Conservation (phyloP, 192 early-diverging fungal genomes). For the Coemansia sp. region DNA sequence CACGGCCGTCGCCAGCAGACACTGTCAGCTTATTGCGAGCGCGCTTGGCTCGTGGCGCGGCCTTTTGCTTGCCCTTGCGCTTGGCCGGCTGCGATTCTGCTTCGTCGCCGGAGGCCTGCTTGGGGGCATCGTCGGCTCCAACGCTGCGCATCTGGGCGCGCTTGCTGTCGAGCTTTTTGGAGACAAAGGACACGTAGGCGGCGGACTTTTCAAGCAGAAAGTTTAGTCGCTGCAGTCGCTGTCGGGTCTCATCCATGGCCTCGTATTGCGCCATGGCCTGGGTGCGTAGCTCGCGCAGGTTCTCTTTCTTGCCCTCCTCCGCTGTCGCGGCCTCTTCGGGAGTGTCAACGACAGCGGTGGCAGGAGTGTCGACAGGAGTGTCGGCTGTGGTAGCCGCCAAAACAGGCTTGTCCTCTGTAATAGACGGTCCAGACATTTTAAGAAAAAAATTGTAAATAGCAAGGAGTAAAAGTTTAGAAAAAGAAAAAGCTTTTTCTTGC, state of each 20-base stretch:
- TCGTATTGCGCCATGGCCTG: constrained; percentile 68
- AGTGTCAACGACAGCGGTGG: not conserved
- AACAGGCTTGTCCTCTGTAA: not conserved
- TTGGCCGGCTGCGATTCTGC: constrained; percentile 8
- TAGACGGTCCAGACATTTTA: not conserved
- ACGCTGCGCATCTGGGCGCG: constrained; percentile 64
- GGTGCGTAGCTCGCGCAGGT: constrained; percentile 35
- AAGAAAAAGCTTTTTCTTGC: not conserved
- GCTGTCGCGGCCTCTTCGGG: not conserved
- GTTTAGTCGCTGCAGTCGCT: constrained; percentile 71
- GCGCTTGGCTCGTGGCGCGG: constrained; percentile 2
- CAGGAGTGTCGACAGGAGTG: not conserved
- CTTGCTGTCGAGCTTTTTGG: constrained; percentile 70
- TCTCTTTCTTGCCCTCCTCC: constrained; percentile 15
- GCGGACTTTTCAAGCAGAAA: constrained; percentile 81
- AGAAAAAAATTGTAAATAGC: not conserved
- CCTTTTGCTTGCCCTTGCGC: constrained; percentile 18
- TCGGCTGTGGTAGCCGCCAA: not conserved
- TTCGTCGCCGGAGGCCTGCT: constrained; percentile 3
- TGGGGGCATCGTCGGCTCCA: constrained; percentile 29
- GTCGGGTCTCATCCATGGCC: constrained; percentile 54
- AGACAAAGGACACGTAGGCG: constrained; percentile 75
- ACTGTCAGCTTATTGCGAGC: constrained; percentile 4
- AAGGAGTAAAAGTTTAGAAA: not conserved
- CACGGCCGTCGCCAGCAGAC: not conserved